Evolutionary conservation across 2,329 filamentous ascomycete genomes (phyloP), one percentile per base, ranked within the genome.

Genomic region (Hirsutella rhossiliensis): DNA sequence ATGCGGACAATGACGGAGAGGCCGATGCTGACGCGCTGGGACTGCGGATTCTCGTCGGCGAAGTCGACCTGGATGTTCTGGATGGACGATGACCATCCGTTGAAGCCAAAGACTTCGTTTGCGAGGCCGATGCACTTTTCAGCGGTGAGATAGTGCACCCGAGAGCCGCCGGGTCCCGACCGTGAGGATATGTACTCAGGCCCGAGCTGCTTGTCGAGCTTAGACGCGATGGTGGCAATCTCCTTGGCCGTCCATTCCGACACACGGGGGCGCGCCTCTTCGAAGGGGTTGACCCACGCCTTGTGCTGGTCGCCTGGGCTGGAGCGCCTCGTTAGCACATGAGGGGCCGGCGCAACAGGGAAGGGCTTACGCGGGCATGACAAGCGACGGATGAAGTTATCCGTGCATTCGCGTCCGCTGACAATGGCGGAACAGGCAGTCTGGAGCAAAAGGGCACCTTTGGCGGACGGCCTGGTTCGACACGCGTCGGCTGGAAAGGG

Each of bases 61-160:
- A 94, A 97, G 63, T 98, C 92, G 47, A 97, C 85, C 59, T 94
- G 84, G 32, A 96, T 84, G 58, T 94, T 88, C 58, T 90, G 86
- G 47, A 98, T 92, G n/a, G 84, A 84, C 45, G 87, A 94, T 11
- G 87, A 95, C 92, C 92, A 98, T 55, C 89, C 89, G 65, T 96
- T 95, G 70, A 96, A 96, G 11, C 89, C 89, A 66, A 96, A 95
- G 1, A 96, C 82, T 61, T 96, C 87, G 56, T 96, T 96, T 43
- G 89, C 89, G 43, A 96, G 81, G 46, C 86, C 84, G 61, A 98
- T 98, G 58, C 85, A 89, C 67, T 98, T 98, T 59, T 97, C 90
- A 1, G 88, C 89, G n/a, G 88, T 80, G 42, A 98, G 73, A 64
- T 98, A 98, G 61, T 94, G 87, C 17, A 98, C 85, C 59, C 85